Evolutionary conservation across 441 rosid species (phyloP).

Genomic region (Brassica balearica): DNA sequence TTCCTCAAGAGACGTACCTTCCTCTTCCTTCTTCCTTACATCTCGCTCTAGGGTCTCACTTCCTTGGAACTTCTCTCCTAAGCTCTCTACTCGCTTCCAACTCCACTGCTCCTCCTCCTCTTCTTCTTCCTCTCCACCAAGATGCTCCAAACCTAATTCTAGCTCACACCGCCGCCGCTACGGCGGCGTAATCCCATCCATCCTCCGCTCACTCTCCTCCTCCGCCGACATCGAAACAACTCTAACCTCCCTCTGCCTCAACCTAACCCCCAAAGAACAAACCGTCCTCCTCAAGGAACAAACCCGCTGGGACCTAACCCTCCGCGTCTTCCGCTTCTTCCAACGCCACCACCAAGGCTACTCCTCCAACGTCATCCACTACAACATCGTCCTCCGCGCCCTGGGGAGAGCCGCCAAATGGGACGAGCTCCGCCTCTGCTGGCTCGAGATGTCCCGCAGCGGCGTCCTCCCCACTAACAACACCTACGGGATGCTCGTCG

Average conservation of each 20-base stretch:
- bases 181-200: conserved; percentile 66
- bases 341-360: conserved; percentile 63
- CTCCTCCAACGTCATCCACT: conserved; percentile 79
- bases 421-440: conserved; percentile 83
- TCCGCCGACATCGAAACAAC: conserved; percentile 59
- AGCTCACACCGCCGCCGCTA: conserved; percentile 48
- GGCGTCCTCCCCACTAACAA: conserved; percentile 75
- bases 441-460: conserved; percentile 85
- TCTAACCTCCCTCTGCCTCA: conserved; percentile 56
- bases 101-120: conserved; percentile 58
- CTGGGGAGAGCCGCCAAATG: conserved; percentile 84
- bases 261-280: conserved; percentile 79
- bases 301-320: conserved; percentile 59
- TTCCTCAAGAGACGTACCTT: conserved; percentile 29
- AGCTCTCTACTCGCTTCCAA: conserved; percentile 54
- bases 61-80: conserved; percentile 35
- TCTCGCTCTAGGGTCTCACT: conserved; percentile 30
- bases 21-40: conserved; percentile 23
- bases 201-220: conserved; percentile 67
- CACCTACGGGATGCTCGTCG: conserved; percentile 86
- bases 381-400: conserved; percentile 77
- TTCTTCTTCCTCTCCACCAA: conserved; percentile 50
- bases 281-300: conserved; percentile 84
- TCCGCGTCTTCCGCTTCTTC: conserved; percentile 76
- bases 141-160: conserved; percentile 43